Evolutionary conservation across 306 rosid species (phyloP), one percentile per base, ranked within the genome.

Genomic region (Mimosa bimucronata): DNA sequence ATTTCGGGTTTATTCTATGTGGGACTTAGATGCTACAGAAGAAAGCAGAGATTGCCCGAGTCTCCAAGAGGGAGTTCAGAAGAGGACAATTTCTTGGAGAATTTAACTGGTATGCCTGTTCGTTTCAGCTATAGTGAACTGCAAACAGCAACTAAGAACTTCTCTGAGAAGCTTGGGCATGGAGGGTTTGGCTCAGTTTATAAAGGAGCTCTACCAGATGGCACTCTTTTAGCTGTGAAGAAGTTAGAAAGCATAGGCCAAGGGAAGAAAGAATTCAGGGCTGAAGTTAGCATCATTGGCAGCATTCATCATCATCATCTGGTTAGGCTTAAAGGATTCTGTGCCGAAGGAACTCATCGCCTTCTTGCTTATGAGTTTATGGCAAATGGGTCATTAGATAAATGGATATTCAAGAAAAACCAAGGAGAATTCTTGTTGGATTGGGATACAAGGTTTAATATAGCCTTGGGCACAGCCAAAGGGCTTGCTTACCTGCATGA

Each of bases 181-280:
- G 97, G 97, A 3, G 99, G 99, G 60, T 95, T 95, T 57, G 98
- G 99, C 30, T 93, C 98, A 2, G 98, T 95, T 82, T 91, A 95
- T 58, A 86, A 87, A 81, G 98, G 99, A 46, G 85, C 55, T 79
- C 88, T 91, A 50, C 85, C 83, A 1, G 94, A 95, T 78, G 97
- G 98, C 69, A 89, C 92, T 58, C 87, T 80, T 74, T 6, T 95
- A 66, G 99, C 99, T 7, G 97, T 95, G 90, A 95, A 95, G 87
- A 81, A 95, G 86, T 76, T 93, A 74, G 99, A 93, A 87, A 83
- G 94, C 71, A 87, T 90, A 50, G 98, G 98, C 40, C 99, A 95
- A 71, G 98, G 98, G 70, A 95, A 92, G 91, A 94, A 92, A 82
- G 97, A 92, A 85, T 89, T 95, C 83, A 88, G 97, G 75, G 97